Evolutionary conservation across 768 basidiomycete genomes (phyloP).

Genomic region (Mycena rebaudengoi): DNA sequence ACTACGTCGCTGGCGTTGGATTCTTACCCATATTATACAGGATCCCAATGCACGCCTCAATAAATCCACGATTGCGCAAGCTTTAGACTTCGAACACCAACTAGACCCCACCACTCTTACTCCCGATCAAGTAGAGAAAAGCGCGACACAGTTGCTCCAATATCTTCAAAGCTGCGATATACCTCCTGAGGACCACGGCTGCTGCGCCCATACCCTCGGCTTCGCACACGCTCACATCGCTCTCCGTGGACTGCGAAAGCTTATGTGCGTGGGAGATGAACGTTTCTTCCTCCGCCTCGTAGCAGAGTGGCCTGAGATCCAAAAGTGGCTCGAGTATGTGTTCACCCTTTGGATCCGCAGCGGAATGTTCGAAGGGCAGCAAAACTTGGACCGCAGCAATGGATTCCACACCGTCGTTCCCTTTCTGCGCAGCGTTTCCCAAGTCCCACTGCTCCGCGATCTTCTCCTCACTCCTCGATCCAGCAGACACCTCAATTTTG

Average conservation of each 20-base stretch:
- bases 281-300: background rate
- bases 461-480: background rate
- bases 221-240: background rate
- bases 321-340: background rate
- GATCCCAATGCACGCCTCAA: conserved; percentile 2
- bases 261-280: background rate
- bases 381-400: background rate
- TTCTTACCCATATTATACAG: background rate
- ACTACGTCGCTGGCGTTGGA: no score
- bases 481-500: background rate
- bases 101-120: background rate
- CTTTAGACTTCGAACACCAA: background rate
- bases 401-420: background rate
- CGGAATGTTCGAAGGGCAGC: background rate
- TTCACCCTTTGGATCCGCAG: background rate
- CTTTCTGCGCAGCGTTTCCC: background rate
- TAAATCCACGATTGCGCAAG: background rate
- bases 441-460: background rate
- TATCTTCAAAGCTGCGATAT: background rate
- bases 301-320: background rate
- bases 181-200: background rate
- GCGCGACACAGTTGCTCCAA: background rate
- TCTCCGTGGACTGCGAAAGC: background rate
- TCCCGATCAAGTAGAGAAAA: background rate
- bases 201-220: background rate